Conservation (phyloP, 169 alveolate genomes). For the Amoebophrya sp. region DNA sequence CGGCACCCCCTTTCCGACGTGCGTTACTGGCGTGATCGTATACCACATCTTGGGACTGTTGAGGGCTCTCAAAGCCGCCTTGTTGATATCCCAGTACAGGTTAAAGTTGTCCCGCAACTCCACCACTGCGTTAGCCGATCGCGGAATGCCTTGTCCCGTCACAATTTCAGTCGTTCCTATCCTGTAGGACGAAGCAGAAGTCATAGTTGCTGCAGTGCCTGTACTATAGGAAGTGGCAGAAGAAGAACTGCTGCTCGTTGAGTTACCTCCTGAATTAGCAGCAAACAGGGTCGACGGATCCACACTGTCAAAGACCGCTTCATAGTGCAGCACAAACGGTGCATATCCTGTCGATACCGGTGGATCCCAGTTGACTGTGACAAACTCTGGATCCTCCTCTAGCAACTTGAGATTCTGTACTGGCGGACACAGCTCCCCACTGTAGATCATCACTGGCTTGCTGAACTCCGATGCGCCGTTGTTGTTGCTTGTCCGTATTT, state of each 20-base stretch:
- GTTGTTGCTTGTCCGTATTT: neutral
- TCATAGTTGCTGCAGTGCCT: too few relatives aligned
- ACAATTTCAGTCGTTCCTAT: neutral
- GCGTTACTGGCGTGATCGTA: neutral
- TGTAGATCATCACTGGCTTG: neutral
- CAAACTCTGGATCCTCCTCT: neutral
- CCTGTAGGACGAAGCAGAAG: too few relatives aligned
- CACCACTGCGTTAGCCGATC: neutral
- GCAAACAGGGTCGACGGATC: too few relatives aligned
- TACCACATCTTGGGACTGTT: neutral
- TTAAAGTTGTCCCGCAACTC: neutral
- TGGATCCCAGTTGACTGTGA: neutral
- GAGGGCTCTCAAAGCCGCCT: neutral
- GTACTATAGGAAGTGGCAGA: neutral
- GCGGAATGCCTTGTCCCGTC: neutral
- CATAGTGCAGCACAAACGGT: neutral
- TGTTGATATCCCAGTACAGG: neutral
- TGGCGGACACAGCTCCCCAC: neutral
- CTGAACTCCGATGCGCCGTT: neutral
- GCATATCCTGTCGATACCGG: neutral
- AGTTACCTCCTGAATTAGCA: too few relatives aligned
- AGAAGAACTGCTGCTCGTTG: too few relatives aligned
- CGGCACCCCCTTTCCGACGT: neutral
- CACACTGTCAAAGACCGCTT: too few relatives aligned
- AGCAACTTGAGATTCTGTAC: neutral